These are phyloP conservation scores for Oryza nivara DNA, from an alignment of 176 grass and related monocot species.

Conservation along the genomic window DNA sequence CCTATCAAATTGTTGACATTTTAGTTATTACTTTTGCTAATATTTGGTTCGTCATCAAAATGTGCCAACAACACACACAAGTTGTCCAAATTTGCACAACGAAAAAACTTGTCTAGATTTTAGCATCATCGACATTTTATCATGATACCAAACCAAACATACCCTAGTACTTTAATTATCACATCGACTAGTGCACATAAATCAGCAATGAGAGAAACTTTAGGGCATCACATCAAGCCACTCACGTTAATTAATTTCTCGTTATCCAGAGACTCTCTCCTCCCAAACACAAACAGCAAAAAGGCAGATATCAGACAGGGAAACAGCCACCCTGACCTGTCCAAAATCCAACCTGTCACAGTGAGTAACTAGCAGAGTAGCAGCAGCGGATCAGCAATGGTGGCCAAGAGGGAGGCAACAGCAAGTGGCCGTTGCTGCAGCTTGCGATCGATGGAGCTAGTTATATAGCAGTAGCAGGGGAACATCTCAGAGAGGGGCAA, in stretches of 20 bases:
- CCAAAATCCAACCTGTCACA: conserved; percentile 1
- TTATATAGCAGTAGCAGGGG: conserved; percentile 1
- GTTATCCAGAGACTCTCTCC: not conserved
- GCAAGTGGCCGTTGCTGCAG: conserved; percentile 25
- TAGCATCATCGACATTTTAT: no score
- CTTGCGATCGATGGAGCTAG: not conserved
- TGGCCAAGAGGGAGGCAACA: conserved; percentile 15
- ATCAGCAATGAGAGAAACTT: not conserved
- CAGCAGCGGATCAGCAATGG: not conserved
- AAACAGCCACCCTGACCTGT: not conserved
- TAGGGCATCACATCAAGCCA: conserved; percentile 1
- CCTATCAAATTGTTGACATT: no score
- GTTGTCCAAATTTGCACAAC: no score
- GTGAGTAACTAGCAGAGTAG: not conserved
- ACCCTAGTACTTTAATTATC: no score
- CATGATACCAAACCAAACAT: no score
- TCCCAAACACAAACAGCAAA: not conserved
- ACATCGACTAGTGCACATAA: no score
- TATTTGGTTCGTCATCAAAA: no score
- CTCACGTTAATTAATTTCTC: not conserved
- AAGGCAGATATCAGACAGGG: not conserved
- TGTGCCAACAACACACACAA: no score
- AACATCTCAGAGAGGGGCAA: conserved; percentile 7
- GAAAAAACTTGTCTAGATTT: no score
- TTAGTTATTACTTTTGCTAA: no score